Percentiles rank a stretch among this genome's conserved stretches.
These are phyloP conservation scores for Suhomyces bribrorum DNA, from an alignment of 1,139 yeast species.

Conservation along the genomic window DNA sequence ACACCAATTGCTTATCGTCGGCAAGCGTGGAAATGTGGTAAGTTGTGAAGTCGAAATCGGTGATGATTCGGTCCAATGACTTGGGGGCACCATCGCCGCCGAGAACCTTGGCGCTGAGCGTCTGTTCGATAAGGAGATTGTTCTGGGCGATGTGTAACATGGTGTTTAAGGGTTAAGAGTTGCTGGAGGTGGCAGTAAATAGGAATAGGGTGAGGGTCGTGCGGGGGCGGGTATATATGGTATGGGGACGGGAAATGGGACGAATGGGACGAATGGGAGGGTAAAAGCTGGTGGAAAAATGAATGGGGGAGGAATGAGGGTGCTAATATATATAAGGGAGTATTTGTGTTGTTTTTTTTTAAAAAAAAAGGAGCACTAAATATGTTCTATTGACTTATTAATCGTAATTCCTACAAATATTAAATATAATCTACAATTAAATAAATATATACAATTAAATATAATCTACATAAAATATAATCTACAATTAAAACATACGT, in stretches of 20 bases:
- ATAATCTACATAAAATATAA: too few relatives aligned
- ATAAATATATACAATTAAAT: too few relatives aligned
- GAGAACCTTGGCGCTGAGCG: constrained; percentile 40
- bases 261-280: background rate
- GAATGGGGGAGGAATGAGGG: background rate
- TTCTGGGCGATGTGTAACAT: constrained; percentile 51
- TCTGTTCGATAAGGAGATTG: constrained; percentile 45
- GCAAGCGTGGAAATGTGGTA: constrained; percentile 84
- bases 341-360: too few relatives aligned
- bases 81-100: constrained; percentile 36
- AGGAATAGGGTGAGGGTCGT: background rate
- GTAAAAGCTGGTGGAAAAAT: too few relatives aligned
- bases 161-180: constrained; percentile 4
- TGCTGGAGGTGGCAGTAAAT: background rate
- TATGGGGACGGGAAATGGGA: background rate
- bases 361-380: too few relatives aligned
- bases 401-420: too few relatives aligned
- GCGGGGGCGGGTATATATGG: background rate
- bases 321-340: too few relatives aligned
- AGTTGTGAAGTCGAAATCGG: constrained; percentile 95
- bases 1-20: constrained; percentile 61
- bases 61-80: constrained; percentile 83
- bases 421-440: too few relatives aligned
- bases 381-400: too few relatives aligned
- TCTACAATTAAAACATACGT: too few relatives aligned